Percentiles rank a stretch among this genome's conserved stretches.
Conservation (phyloP, 257 asterid species). For the Nicotiana knightiana region DNA sequence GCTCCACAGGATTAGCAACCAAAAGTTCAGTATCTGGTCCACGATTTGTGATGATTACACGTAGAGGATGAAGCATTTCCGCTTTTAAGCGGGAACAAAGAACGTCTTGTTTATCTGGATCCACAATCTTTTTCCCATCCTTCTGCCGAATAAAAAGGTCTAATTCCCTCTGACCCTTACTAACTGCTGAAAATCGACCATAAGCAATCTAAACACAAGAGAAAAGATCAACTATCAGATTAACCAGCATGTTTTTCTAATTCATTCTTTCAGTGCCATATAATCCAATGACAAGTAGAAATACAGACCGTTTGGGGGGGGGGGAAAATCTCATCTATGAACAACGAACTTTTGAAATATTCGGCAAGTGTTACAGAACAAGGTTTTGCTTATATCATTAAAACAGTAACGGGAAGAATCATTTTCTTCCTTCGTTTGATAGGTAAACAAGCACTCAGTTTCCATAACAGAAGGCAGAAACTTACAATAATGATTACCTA, state of each 20-base stretch:
- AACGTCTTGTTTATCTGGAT: conserved; percentile 63
- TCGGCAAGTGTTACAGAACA: not conserved
- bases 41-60: conserved; percentile 57
- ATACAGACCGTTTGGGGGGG: not conserved
- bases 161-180: conserved; percentile 57
- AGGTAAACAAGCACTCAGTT: not conserved
- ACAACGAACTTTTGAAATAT: not conserved
- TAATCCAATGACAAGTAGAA: not conserved
- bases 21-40: conserved; percentile 86
- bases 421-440: not conserved
- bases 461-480: not conserved
- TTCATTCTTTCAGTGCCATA: not conserved
- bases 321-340: not conserved
- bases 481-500: not conserved
- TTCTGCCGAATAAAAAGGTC: conserved; percentile 61
- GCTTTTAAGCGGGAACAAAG: conserved; percentile 55
- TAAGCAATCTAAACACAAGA: conserved; percentile 49
- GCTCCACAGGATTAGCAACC: conserved; percentile 86
- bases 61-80: conserved; percentile 82
- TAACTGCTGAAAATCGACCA: conserved; percentile 60
- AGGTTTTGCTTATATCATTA: not conserved
- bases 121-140: conserved; percentile 73
- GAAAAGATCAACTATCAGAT: not conserved
- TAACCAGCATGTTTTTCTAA: not conserved
- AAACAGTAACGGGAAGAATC: not conserved